These are phyloP conservation scores for Nicotiana otophora DNA, from an alignment of 257 asterid genomes.

Conservation along the genomic window DNA sequence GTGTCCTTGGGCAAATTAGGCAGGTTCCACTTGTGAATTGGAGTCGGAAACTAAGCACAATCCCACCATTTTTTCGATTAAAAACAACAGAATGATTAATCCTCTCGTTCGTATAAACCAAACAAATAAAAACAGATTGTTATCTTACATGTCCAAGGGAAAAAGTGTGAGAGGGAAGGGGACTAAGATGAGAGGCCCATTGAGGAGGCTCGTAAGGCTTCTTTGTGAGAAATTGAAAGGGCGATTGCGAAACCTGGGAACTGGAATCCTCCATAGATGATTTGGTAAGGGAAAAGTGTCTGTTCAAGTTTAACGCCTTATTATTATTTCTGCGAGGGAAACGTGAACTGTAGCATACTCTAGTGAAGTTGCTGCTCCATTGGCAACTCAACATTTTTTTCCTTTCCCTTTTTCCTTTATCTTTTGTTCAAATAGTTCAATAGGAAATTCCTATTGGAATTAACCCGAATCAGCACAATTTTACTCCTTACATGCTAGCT, in stretches of 20 bases:
- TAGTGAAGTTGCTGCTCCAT: constrained; percentile 1
- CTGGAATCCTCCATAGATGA: not conserved
- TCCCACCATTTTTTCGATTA: too few relatives aligned
- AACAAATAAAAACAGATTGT: not conserved
- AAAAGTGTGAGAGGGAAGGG: constrained; percentile 59
- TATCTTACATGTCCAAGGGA: constrained; percentile 74
- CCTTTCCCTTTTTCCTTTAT: not conserved
- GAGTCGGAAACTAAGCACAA: too few relatives aligned
- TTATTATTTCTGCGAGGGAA: not conserved
- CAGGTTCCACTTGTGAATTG: too few relatives aligned
- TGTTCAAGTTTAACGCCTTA: not conserved
- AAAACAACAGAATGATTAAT: not conserved
- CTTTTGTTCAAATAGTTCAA: not conserved
- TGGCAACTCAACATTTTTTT: not conserved
- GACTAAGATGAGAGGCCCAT: constrained; percentile 76
- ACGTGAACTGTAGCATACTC: not conserved
- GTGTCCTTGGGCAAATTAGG: too few relatives aligned
- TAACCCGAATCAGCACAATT: too few relatives aligned
- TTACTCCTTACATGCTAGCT: too few relatives aligned
- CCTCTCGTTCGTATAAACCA: not conserved
- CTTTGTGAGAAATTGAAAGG: constrained; percentile 38
- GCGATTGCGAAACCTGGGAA: not conserved
- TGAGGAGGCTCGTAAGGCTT: constrained; percentile 70
- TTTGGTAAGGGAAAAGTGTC: not conserved
- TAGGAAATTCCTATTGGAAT: too few relatives aligned